These are phyloP conservation scores for Pneumocystis murina DNA, from an alignment of 1,139 yeast genomes.

Conservation along the genomic window DNA sequence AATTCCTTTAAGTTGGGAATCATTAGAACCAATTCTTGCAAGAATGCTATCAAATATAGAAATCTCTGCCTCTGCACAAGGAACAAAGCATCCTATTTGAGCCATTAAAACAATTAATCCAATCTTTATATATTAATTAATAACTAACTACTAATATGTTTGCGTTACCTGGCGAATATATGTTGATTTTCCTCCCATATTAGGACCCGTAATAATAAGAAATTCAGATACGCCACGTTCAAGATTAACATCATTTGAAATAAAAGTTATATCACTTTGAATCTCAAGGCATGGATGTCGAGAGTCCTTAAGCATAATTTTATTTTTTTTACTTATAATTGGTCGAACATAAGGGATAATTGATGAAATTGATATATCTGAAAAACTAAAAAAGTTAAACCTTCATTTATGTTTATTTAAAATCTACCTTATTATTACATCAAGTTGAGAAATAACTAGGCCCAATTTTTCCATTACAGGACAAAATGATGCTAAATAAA, in stretches of 20 bases:
- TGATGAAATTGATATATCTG: conserved; percentile 71
- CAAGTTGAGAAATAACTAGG: conserved; percentile 53
- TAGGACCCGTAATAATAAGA: conserved; percentile 85
- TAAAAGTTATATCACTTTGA: conserved; percentile 75
- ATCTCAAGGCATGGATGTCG: conserved; percentile 90
- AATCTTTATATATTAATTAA: conserved; percentile 81
- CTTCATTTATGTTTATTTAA: background rate
- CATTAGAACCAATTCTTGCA: conserved; percentile 98
- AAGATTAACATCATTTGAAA: conserved; percentile 66
- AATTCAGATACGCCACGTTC: conserved; percentile 43
- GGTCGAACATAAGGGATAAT: conserved; percentile 74
- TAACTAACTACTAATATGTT: conserved; percentile 59
- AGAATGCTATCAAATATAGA: conserved; percentile 79
- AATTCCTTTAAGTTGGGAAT: conserved; percentile 88
- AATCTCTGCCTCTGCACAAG: conserved; percentile 57
- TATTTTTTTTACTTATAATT: conserved; percentile 37
- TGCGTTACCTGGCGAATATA: background rate
- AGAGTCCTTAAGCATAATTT: conserved; percentile 48
- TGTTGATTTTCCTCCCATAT: conserved; percentile 53
- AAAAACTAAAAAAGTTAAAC: conserved; percentile 36
- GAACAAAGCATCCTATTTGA: conserved; percentile 86
- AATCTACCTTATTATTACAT: conserved; percentile 41
- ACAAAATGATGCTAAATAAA: conserved; percentile 43
- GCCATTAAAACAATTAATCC: conserved; percentile 84
- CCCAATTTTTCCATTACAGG: conserved; percentile 60